Evolutionary conservation across 1,139 yeast species (phyloP).

Genomic region (Hansenula lynferdii): DNA sequence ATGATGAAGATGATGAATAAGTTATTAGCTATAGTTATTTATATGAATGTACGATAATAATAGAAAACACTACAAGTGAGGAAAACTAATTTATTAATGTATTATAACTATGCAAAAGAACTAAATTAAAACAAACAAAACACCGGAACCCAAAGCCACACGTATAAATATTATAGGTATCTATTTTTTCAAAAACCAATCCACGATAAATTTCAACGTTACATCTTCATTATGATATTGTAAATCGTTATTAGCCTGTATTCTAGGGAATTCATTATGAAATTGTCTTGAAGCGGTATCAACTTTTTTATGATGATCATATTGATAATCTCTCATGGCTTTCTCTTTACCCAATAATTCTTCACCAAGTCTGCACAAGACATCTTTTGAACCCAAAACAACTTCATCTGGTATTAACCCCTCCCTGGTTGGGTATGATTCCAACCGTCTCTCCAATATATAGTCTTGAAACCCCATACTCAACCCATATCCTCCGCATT

Average conservation of each 20-base stretch:
- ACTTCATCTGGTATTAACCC: not conserved
- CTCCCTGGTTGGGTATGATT: conserved; percentile 3
- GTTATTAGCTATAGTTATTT: no score
- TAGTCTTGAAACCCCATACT: conserved; percentile 12
- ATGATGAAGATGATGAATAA: conserved; percentile 6
- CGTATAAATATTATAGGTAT: not conserved
- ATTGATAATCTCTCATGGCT: conserved; percentile 2
- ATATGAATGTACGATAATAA: no score
- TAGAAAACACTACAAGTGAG: no score
- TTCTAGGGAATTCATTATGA: conserved; percentile 23
- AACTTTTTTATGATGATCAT: conserved; percentile 8
- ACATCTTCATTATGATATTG: conserved; percentile 23
- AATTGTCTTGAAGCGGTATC: conserved; percentile 7
- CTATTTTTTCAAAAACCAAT: conserved; percentile 17
- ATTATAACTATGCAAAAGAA: no score
- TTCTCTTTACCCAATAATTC: conserved; percentile 10
- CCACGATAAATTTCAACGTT: conserved; percentile 19
- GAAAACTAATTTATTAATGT: no score
- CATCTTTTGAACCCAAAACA: not conserved
- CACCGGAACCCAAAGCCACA: not conserved
- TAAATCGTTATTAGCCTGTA: conserved; percentile 21
- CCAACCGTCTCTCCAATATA: conserved; percentile 8
- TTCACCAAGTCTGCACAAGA: not conserved
- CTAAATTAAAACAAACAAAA: not conserved
- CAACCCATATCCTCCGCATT: not conserved